Evolutionary conservation across 306 rosid genomes (phyloP), one percentile per base, ranked within the genome.

Genomic region (Rosa persica): DNA sequence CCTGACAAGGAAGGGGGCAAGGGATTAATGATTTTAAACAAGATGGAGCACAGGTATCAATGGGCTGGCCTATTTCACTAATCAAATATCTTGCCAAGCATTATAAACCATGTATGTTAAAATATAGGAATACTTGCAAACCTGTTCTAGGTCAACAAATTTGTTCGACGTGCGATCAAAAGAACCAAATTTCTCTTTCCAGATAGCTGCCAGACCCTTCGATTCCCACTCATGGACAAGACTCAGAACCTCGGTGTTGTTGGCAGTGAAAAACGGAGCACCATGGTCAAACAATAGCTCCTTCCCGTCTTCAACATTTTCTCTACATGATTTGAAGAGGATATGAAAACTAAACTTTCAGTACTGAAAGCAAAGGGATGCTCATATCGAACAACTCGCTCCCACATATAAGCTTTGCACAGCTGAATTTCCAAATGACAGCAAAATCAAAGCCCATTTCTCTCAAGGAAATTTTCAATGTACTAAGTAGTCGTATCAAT

Each of bases 201-300:
- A 92, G 87, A 86, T 90, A 78, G 97, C 95, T 51, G 88, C 87
- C 11, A 90, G 83, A 54, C 92, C 94, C 86, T 81, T 87, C 39
- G 90, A 80, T 76, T 92, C 93, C 98, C 97, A 94, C 76, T 90
- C 97, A 34, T 64, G 86, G 76, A 89, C 95, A 38, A 94, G 79
- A 66, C 73, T 39, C 52, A 74, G 69, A 47, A 85, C 89, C 55
- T 91, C 95, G 15, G 87, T 66, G 79, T 82, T 85, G 87, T 81
- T 87, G 79, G 86, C 93, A 8, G 85, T 85, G 84, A 94, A 94
- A 87, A 81, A 84, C 16, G 98, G 97, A 82, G 96, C 91, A 38
- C 98, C 97, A 23, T 95, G 97, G 83, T 95, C 97, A 76, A 95
- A 95, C 27, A 84, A 77, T 70, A 95, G 84, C 90, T 92, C 95